Percentiles rank a stretch among this genome's conserved stretches.
phyloP scores from a whole-genome alignment of 2,329 filamentous ascomycete genomes.

The Monosporascus sp. region DNA sequence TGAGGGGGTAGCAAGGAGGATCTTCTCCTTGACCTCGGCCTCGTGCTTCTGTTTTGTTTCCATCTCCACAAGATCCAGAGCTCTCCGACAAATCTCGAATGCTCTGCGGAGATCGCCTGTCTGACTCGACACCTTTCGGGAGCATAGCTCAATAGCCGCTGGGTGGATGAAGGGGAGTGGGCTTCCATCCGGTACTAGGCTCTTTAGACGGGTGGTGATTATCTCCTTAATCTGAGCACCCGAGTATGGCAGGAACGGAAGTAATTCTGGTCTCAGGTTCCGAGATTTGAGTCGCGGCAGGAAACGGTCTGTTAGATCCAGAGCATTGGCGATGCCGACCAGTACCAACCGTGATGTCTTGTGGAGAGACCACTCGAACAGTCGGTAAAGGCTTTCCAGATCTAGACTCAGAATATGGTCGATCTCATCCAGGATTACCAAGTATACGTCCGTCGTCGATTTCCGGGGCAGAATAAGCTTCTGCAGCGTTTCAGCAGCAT shows the following conservation, averaged over 20 bases:
- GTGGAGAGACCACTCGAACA: conserved; percentile 96
- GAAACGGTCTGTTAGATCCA: conserved; percentile 93
- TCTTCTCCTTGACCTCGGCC: conserved; percentile 51
- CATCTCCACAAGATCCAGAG: conserved; percentile 81
- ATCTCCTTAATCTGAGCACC: conserved; percentile 82
- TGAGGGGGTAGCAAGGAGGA: conserved; percentile 59
- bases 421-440: conserved; percentile 93
- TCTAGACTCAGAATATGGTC: conserved; percentile 89
- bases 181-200: conserved; percentile 56
- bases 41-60: conserved; percentile 74
- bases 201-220: conserved; percentile 76
- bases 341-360: conserved; percentile 74
- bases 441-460: conserved; percentile 53
- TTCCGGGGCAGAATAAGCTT: conserved; percentile 64
- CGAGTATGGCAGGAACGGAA: conserved; percentile 91
- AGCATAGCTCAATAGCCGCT: conserved; percentile 86
- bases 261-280: conserved; percentile 81
- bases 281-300: conserved; percentile 88
- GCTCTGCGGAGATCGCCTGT: conserved; percentile 92
- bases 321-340: conserved; percentile 90
- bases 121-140: conserved; percentile 90
- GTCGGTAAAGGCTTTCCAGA: conserved; percentile 78
- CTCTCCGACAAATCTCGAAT: conserved; percentile 87
- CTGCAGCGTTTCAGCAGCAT: conserved; percentile 64
- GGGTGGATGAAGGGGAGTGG: conserved; percentile 85